Evolutionary conservation across 2,329 filamentous ascomycete species (phyloP).

Genomic region (Neonectria hederae): DNA sequence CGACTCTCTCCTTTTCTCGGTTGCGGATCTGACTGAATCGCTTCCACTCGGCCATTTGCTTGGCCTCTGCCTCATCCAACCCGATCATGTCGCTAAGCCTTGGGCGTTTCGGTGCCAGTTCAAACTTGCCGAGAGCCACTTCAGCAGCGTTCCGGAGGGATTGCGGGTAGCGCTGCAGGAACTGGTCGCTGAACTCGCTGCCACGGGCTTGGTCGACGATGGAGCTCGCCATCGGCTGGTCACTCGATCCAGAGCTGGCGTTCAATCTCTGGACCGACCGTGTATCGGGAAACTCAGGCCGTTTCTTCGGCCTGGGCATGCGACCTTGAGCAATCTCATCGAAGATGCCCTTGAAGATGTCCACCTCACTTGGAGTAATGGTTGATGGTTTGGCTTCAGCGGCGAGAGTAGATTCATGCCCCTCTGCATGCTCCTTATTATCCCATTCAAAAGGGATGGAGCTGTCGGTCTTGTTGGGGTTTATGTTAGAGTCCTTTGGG

Average conservation of each 20-base stretch:
- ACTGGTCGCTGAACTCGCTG: slow-evolving; percentile 47
- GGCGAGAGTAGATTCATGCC: neutral
- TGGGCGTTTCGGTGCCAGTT: slow-evolving; percentile 42
- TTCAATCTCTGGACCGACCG: neutral
- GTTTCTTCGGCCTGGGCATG: slow-evolving; percentile 44
- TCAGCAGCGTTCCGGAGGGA: slow-evolving; percentile 53
- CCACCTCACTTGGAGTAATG: slow-evolving; percentile 65
- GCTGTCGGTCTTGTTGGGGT: slow-evolving; percentile 40
- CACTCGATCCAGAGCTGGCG: slow-evolving; percentile 1
- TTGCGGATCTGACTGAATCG: slow-evolving; percentile 51
- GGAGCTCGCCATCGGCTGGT: slow-evolving; percentile 37
- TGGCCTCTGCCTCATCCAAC: slow-evolving; percentile 44
- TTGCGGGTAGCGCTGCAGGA: slow-evolving; percentile 50
- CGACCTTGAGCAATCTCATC: slow-evolving; percentile 52
- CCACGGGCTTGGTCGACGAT: slow-evolving; percentile 47
- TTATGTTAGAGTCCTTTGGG: slow-evolving; percentile 14
- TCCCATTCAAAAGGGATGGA: slow-evolving; percentile 65
- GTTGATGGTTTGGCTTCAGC: slow-evolving; percentile 30
- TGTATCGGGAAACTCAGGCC: slow-evolving; percentile 11
- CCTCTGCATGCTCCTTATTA: slow-evolving; percentile 51
- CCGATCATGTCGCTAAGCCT: slow-evolving; percentile 42
- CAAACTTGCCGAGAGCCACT: slow-evolving; percentile 51
- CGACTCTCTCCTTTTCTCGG: slow-evolving; percentile 62
- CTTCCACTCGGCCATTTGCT: slow-evolving; percentile 48
- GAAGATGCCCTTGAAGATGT: slow-evolving; percentile 68